Percentiles rank a stretch among this genome's conserved stretches.
phyloP scores from a whole-genome alignment of 1,139 yeast genomes.

The Wickerhamomyces sp. region DNA sequence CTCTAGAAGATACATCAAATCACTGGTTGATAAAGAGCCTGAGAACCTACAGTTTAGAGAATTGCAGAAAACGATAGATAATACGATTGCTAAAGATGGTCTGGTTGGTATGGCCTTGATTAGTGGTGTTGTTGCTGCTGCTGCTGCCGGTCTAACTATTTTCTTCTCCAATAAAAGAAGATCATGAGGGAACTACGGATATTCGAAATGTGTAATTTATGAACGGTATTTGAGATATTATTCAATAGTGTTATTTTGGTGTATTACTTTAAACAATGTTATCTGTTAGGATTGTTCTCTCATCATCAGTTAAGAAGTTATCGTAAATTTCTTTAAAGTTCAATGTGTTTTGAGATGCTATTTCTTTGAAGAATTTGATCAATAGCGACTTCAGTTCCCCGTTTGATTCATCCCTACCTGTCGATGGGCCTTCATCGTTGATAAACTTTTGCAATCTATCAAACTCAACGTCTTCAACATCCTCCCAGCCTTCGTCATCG shows the following conservation, averaged over 20 bases:
- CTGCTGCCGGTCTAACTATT: conserved; percentile 66
- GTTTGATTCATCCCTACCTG: conserved; percentile 26
- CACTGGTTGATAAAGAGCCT: conserved; percentile 74
- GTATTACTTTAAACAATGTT: conserved; percentile 23
- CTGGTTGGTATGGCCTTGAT: conserved; percentile 82
- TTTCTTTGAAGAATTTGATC: conserved; percentile 58
- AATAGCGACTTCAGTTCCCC: conserved; percentile 39
- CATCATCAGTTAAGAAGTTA: conserved; percentile 43
- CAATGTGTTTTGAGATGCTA: conserved; percentile 49
- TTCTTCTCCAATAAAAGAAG: conserved; percentile 32
- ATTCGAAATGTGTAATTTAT: neutral
- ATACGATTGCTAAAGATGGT: conserved; percentile 81
- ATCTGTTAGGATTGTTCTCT: conserved; percentile 52
- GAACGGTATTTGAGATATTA: neutral
- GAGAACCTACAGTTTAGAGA: conserved; percentile 72
- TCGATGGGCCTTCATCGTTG: conserved; percentile 1
- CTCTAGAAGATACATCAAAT: conserved; percentile 82
- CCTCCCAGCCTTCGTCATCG: conserved; percentile 76
- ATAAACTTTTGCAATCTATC: conserved; percentile 22
- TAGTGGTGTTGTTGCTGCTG: conserved; percentile 80
- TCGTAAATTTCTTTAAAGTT: conserved; percentile 53
- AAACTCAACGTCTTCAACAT: conserved; percentile 47
- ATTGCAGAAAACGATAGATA: conserved; percentile 74
- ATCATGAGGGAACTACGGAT: neutral
- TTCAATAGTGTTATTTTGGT: neutral